These are phyloP conservation scores for Sindora glabra DNA, from an alignment of 306 rosid genomes.

Conservation along the genomic window DNA sequence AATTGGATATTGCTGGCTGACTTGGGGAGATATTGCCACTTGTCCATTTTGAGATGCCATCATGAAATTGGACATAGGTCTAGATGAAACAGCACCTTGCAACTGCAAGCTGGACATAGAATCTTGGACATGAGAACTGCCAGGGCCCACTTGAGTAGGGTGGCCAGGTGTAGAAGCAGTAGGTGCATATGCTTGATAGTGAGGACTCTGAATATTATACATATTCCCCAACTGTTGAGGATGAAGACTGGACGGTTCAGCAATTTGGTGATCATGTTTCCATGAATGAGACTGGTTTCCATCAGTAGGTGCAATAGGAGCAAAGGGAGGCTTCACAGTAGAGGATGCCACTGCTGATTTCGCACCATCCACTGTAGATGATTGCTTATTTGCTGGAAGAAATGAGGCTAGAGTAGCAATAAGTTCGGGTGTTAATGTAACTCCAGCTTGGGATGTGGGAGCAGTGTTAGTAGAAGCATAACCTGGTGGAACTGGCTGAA, in stretches of 20 bases:
- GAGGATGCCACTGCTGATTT: constrained; percentile 45
- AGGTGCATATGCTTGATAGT: constrained; percentile 69
- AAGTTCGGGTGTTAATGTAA: constrained; percentile 83
- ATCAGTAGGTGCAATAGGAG: constrained; percentile 33
- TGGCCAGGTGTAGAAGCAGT: constrained; percentile 45
- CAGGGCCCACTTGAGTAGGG: constrained; percentile 36
- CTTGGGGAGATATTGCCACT: constrained; percentile 32
- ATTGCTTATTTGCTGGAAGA: constrained; percentile 61
- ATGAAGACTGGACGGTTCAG: constrained; percentile 47
- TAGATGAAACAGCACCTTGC: constrained; percentile 45
- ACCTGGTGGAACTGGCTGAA: constrained; percentile 50
- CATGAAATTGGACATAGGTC: constrained; percentile 44
- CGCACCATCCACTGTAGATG: constrained; percentile 47
- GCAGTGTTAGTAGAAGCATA: constrained; percentile 38
- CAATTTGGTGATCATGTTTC: constrained; percentile 72
- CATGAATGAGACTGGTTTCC: constrained; percentile 59
- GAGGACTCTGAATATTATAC: constrained; percentile 45
- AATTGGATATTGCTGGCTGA: constrained; percentile 49
- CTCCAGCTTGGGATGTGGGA: constrained; percentile 68
- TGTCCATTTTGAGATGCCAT: constrained; percentile 58
- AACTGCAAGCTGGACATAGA: constrained; percentile 38
- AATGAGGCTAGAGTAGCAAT: constrained; percentile 80
- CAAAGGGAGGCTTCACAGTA: constrained; percentile 45
- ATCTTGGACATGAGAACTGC: constrained; percentile 58
- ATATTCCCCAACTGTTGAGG: constrained; percentile 56